Evolutionary conservation across 2,329 filamentous ascomycete genomes (phyloP), one percentile per base, ranked within the genome.

Genomic region (Penicillium brasilianum): DNA sequence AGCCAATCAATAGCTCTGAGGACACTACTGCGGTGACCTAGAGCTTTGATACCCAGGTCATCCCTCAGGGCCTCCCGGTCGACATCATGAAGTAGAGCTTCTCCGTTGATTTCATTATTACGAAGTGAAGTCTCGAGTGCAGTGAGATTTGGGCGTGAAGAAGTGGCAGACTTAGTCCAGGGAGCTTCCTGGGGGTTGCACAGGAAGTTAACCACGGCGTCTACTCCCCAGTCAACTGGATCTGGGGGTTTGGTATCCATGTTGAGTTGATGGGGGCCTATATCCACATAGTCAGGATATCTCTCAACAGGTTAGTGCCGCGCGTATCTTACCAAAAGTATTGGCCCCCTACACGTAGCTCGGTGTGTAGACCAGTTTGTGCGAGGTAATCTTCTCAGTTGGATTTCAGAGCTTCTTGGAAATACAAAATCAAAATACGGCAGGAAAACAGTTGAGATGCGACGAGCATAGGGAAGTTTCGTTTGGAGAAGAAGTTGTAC

Each of bases 161-260:
- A 62, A 7, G 68, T 66, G n/a, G 67, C 62, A 16, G 71, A 74
- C 20, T 66, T 65, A 10, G 73, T 69, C 77, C 78, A 80, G 55
- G 74, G 71, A 10, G 85, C 82, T 51, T 80, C 79, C 3, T 80
- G 71, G 1, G 79, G 70, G 22, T 83, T 81, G 71, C 88, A 92
- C 3, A 96, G 80, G 69, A 89, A 87, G 16, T 81, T 73, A 10
- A 90, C 84, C 11, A 96, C 86, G 37, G 87, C 83, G 39, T 90
- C 86, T 34, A 88, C 81, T 37, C 84, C 84, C 92, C 92, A 96
- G 57, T 83, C 71, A 74, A 88, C 90, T n/a, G 92, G 92, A 76
- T 96, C 91, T 16, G 75, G 73, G 51, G 75, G 75, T 55, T 61
- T 63, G 28, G 64, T 56, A 20, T 66, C 56, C 75, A 77, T 76